phyloP scores from a whole-genome alignment of 306 rosid species.

The Vachellia collinsii region DNA sequence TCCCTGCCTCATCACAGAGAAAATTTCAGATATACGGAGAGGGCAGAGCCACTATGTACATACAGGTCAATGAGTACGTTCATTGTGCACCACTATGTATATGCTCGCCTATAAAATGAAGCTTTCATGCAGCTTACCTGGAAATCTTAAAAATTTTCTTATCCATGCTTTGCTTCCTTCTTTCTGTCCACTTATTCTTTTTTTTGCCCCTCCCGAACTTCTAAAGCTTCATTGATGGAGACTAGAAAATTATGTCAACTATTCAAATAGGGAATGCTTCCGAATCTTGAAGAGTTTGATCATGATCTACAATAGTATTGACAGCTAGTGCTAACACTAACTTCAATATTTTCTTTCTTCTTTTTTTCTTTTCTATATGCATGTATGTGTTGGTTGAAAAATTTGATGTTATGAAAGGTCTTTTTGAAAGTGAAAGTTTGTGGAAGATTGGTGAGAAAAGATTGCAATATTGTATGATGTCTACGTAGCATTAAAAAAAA shows the following conservation, averaged over 20 bases:
- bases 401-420: background rate
- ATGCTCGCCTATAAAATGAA: constrained; percentile 63
- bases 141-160: constrained; percentile 36
- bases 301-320: background rate
- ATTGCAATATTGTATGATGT: constrained; percentile 32
- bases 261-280: constrained; percentile 31
- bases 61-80: constrained; percentile 55
- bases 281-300: background rate
- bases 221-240: constrained; percentile 45
- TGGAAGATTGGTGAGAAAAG: background rate
- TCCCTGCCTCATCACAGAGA: constrained; percentile 47
- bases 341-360: background rate
- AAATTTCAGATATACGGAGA: constrained; percentile 47
- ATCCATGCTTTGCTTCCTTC: constrained; percentile 31
- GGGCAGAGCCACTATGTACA: constrained; percentile 50
- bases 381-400: background rate
- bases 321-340: background rate
- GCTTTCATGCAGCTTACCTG: constrained; percentile 40
- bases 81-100: constrained; percentile 71
- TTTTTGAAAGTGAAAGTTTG: constrained; percentile 2
- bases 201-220: constrained; percentile 20
- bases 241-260: constrained; percentile 34
- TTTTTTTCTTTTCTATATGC: background rate
- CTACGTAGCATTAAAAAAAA: constrained; percentile 31
- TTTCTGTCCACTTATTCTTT: constrained; percentile 38